A percentile compares a stretch with the other conserved stretches of the same genome.
Evolutionary conservation across 75 land plant genomes (phyloP).

Genomic region (Pinus albicaulis): DNA sequence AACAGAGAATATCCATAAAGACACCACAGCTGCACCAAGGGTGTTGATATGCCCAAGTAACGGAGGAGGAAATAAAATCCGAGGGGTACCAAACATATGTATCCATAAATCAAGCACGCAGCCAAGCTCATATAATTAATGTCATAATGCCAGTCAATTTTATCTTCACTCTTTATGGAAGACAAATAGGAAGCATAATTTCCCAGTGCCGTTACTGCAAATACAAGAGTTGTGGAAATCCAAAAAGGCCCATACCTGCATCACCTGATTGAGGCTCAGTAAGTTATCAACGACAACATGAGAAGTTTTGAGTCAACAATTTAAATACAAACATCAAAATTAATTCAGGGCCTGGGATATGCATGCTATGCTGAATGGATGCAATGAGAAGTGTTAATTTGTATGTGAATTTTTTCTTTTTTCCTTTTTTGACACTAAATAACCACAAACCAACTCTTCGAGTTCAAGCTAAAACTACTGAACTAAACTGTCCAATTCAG

Average conservation of each 20-base stretch:
- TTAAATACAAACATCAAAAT: not conserved
- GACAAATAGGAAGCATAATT: slow-evolving; percentile 70
- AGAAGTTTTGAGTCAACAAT: not conserved
- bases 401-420: not conserved
- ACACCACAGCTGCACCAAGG: slow-evolving; percentile 65
- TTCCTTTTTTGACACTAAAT: not conserved
- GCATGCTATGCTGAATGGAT: not conserved
- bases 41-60: slow-evolving; percentile 48
- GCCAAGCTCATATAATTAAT: slow-evolving; percentile 61
- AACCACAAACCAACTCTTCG: not conserved
- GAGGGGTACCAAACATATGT: slow-evolving; percentile 46
- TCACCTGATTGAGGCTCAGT: slow-evolving; percentile 6
- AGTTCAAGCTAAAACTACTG: slow-evolving; percentile 1
- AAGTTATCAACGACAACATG: not conserved
- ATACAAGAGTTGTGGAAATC: slow-evolving; percentile 69
- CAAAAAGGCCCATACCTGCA: slow-evolving; percentile 68
- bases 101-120: slow-evolving; percentile 48
- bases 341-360: not conserved
- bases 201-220: slow-evolving; percentile 60
- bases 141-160: slow-evolving; percentile 53
- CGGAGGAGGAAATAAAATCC: slow-evolving; percentile 61
- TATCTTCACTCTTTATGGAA: slow-evolving; percentile 23
- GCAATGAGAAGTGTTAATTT: not conserved
- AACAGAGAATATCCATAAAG: slow-evolving; percentile 80
- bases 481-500: too few species aligned